phyloP scores from a whole-genome alignment of 176 grass and related monocot genomes.

The Oryza australiensis region DNA sequence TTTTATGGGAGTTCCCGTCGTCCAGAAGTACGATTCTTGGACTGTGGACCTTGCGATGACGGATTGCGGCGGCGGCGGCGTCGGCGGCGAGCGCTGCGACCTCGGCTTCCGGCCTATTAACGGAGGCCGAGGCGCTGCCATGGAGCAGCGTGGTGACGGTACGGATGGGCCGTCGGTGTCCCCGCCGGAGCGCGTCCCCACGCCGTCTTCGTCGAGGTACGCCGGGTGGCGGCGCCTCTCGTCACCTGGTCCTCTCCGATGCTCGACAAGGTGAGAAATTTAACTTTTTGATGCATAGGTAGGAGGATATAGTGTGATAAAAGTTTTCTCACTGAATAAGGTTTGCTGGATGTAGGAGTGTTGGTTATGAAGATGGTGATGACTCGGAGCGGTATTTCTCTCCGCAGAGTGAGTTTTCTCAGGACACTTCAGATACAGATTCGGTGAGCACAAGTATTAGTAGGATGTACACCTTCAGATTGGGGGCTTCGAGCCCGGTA shows the following conservation, averaged over 20 bases:
- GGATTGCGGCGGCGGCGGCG: conserved; percentile 11
- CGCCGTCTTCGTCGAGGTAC: conserved; percentile 30
- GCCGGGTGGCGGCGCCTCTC: conserved; percentile 40
- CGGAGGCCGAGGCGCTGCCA: conserved; percentile 39
- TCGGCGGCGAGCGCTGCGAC: conserved; percentile 23
- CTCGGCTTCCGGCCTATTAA: conserved; percentile 57
- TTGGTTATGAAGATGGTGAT: conserved; percentile 57
- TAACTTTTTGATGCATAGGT: conserved; percentile 22
- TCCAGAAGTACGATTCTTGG: conserved; percentile 60
- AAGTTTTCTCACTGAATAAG: background rate
- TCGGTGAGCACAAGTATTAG: conserved; percentile 58
- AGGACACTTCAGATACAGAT: conserved; percentile 75
- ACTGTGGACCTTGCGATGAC: conserved; percentile 32
- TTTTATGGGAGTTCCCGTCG: conserved; percentile 74
- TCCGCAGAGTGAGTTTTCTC: conserved; percentile 65
- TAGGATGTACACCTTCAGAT: conserved; percentile 64
- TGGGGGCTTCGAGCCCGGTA: conserved; percentile 56
- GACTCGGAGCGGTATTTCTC: conserved; percentile 67
- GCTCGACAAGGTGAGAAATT: conserved; percentile 44
- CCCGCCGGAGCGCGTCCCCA: conserved; percentile 36
- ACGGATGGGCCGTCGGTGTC: conserved; percentile 17
- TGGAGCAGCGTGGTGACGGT: conserved; percentile 30
- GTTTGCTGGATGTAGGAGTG: conserved; percentile 58
- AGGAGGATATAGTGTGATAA: background rate
- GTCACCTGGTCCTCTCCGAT: conserved; percentile 46